A percentile compares a stretch with the other conserved stretches of the same genome.
Conservation (phyloP, 257 asterid genomes). For the Fraxinus quadrangulata region DNA sequence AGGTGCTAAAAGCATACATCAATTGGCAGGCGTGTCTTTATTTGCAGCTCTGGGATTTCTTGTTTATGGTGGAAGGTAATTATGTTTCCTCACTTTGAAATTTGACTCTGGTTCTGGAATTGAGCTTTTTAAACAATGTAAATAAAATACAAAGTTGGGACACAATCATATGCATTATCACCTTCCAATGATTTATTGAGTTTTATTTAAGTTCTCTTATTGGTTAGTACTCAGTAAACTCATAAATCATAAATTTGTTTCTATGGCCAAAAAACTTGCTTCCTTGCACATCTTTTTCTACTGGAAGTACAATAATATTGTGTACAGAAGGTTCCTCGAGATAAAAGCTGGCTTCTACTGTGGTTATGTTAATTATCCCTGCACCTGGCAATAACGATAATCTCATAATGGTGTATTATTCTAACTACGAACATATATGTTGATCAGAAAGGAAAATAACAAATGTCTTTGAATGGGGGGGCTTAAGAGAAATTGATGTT, state of each 20-base stretch:
- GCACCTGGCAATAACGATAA: neutral
- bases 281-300: neutral
- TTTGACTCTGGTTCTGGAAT: constrained; percentile 7
- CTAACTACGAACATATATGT: neutral
- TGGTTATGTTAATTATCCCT: neutral
- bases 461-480: neutral
- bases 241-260: neutral
- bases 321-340: neutral
- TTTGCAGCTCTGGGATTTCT: constrained; percentile 95
- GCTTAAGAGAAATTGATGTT: neutral
- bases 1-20: constrained; percentile 33
- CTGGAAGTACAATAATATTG: neutral
- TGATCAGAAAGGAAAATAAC: neutral
- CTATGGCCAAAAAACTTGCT: neutral
- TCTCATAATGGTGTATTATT: neutral
- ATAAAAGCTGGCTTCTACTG: neutral
- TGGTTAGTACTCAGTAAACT: neutral
- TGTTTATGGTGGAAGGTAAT: constrained; percentile 96
- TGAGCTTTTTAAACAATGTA: neutral
- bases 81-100: constrained; percentile 3
- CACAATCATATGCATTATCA: neutral
- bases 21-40: constrained; percentile 72
- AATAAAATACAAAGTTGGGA: neutral
- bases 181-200: constrained; percentile 8
- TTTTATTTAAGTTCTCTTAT: neutral